Evolutionary conservation across 768 basidiomycete genomes (phyloP).

Genomic region (Mycena venus): DNA sequence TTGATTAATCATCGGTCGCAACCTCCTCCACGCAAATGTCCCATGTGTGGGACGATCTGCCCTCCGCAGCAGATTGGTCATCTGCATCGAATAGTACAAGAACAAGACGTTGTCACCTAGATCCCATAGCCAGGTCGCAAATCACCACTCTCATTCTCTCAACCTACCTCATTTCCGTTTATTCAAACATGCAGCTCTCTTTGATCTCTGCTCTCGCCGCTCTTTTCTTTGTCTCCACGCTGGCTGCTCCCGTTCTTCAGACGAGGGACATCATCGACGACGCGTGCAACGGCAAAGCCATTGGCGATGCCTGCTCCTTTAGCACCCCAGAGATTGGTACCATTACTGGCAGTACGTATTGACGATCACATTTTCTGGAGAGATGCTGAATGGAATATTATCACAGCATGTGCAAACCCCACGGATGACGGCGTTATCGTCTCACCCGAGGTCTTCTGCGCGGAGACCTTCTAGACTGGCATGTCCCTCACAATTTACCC

Average conservation of each 20-base stretch:
- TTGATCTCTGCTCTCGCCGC: background rate
- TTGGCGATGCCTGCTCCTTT: conserved; percentile 12
- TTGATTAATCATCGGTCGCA: conserved; percentile 3
- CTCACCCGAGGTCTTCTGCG: conserved; percentile 9
- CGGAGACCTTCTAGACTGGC: conserved; percentile 6
- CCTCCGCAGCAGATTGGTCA: conserved; percentile 11
- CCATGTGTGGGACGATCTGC: background rate
- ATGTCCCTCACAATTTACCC: background rate
- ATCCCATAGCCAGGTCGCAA: conserved; percentile 12
- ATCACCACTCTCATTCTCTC: conserved; percentile 13
- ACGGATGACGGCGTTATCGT: conserved; percentile 6
- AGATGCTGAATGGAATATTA: conserved; percentile 6
- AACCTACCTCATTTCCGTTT: conserved; percentile 6
- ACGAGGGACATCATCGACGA: conserved; percentile 10
- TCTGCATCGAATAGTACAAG: conserved; percentile 13
- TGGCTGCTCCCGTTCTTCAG: conserved; percentile 10
- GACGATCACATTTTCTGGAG: conserved; percentile 4
- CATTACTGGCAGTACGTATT: conserved; percentile 9
- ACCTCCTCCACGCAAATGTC: conserved; percentile 4
- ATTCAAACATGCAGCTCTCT: conserved; percentile 8
- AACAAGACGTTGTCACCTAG: background rate
- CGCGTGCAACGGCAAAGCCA: conserved; percentile 13
- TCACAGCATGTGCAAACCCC: conserved; percentile 8
- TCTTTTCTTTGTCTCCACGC: background rate
- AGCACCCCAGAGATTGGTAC: conserved; percentile 14